These are phyloP conservation scores for Gliomastix tumulicola DNA, from an alignment of 2,329 filamentous ascomycete species.

Conservation along the genomic window DNA sequence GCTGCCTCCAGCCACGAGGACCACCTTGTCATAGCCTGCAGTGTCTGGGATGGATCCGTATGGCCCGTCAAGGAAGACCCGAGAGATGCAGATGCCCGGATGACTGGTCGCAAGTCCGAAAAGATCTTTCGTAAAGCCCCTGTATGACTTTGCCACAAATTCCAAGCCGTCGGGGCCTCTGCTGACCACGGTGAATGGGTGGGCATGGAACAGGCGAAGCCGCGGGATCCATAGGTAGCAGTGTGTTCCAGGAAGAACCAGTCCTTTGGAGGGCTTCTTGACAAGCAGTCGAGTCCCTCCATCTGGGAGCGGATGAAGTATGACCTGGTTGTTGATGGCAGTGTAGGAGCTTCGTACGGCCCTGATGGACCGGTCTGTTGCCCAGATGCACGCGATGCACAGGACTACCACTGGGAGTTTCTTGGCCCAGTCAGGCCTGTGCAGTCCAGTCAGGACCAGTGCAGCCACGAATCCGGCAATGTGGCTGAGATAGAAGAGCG, in stretches of 20 bases:
- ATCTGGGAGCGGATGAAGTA: conserved; percentile 28
- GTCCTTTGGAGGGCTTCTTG: conserved; percentile 26
- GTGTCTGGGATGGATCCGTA: conserved; percentile 46
- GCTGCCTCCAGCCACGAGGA: conserved; percentile 14
- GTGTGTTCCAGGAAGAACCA: conserved; percentile 24
- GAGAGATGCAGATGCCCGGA: conserved; percentile 28
- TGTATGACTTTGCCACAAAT: conserved; percentile 41
- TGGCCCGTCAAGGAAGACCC: conserved; percentile 44
- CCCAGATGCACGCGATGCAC: conserved; percentile 31
- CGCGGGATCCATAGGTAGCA: conserved; percentile 49
- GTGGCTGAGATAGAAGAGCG: conserved; percentile 38
- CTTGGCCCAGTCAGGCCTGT: conserved; percentile 31
- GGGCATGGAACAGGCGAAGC: conserved; percentile 42
- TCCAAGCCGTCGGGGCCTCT: conserved; percentile 31
- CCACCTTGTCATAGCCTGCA: conserved; percentile 10
- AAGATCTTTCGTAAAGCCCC: conserved; percentile 45
- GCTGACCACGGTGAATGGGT: conserved; percentile 48
- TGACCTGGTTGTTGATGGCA: neutral
- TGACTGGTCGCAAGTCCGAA: conserved; percentile 34
- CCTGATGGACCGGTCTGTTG: conserved; percentile 33
- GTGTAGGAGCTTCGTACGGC: conserved; percentile 20
- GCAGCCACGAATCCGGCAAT: conserved; percentile 31
- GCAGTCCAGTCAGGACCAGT: conserved; percentile 31
- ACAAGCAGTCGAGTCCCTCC: conserved; percentile 37
- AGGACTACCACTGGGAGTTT: conserved; percentile 28